Conservation (phyloP, 129 eudicot genomes). For the Pittosporum tobira region DNA sequence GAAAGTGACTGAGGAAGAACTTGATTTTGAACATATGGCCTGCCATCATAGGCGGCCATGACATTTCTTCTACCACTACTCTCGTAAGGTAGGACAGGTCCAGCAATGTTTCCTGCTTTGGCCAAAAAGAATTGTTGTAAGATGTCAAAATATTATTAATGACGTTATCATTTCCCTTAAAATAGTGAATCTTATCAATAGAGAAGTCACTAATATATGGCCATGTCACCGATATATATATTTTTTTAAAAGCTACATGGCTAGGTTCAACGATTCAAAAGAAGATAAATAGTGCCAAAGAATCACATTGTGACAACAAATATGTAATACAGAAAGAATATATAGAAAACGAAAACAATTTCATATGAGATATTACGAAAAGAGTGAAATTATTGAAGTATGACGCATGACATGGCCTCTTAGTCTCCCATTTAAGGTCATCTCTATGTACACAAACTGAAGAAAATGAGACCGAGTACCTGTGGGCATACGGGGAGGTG, state of each 20-base stretch:
- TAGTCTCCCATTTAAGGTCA: background rate
- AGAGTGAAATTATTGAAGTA: background rate
- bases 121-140: slow-evolving; percentile 8
- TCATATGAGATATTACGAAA: background rate
- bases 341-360: no score
- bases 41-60: slow-evolving; percentile 34
- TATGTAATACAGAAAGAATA: no score
- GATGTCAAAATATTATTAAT: no score
- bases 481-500: slow-evolving; percentile 51
- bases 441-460: background rate
- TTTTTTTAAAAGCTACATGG: no score
- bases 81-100: slow-evolving; percentile 61
- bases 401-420: no score
- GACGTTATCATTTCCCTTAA: no score
- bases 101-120: slow-evolving; percentile 57
- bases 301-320: no score
- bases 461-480: slow-evolving; percentile 28
- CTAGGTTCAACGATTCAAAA: no score
- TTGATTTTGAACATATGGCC: slow-evolving; percentile 24
- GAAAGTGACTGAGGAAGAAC: slow-evolving; percentile 31
- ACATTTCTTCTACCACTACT: slow-evolving; percentile 9
- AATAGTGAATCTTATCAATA: no score
- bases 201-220: no score
- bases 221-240: no score
- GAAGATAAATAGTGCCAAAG: no score